Base-by-base conservation (phyloP, 257 asterid species). In the Fraxinus anomala region DNA sequence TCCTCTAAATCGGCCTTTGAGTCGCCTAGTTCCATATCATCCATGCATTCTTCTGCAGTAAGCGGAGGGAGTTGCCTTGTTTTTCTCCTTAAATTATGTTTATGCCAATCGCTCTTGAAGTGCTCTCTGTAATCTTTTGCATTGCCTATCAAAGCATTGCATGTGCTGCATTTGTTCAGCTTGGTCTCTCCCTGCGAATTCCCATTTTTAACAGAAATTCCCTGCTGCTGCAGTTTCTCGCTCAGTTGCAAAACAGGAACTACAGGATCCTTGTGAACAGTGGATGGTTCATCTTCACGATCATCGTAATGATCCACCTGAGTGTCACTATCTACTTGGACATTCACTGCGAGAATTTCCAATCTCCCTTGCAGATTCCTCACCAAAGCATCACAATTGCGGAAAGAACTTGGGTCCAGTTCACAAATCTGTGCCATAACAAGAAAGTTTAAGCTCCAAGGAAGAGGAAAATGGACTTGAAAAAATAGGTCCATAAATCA, bases 51-150 rank as follows among this genome's bases (percentile, higher is more conserved):
- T 31, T 93, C 98, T 12, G 92, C 92, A 65, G 92, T 80, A 65
- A 95, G 94, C 31, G 98, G 97, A 74, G 92, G 88, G 24, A 95
- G 98, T 73, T 93, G 96, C 86, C 91, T 87, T 14, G 92, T 91
- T 79, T 95, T 95, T 37, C 97, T 85, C 89, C 92, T 88, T 26
- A 93, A 82, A 75, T 93, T 95, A 70, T 94, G 98, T 76, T 91
- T 95, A 83, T 95, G 98, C 98, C 99, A 95, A 3, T 93, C 99
- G 44, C 97, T 89, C 93, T 95, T 95, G 78, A 89, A 95, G 83
- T 93, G 99, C 82, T 93, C 97, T 65, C 99, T 87, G 78, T 91
- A 95, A 72, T 85, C 90, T 80, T 91, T 90, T 10, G 92, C 81
- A 80, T 90, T 96, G 10, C 97, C 98, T 16, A 95, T 88, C 31